Conservation (phyloP, 176 grass and related monocot species). For the Otatea glauca region DNA sequence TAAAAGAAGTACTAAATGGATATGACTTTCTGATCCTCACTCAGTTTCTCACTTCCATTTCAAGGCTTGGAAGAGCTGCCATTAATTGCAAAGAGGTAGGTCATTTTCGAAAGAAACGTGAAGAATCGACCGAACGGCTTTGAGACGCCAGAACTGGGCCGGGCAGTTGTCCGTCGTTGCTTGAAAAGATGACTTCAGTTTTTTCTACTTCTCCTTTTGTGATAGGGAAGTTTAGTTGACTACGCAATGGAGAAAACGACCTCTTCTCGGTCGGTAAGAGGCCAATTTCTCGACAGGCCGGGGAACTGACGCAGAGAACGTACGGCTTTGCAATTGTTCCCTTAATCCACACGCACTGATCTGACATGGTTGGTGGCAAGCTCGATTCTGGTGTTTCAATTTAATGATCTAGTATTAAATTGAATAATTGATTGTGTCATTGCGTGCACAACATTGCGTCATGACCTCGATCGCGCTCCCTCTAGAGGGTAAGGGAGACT, state of each 20-base stretch:
- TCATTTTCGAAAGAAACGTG: conserved; percentile 23
- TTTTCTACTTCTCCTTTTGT: no score
- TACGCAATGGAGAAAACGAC: not conserved
- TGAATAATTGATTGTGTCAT: not conserved
- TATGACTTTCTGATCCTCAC: not conserved
- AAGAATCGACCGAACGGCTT: not conserved
- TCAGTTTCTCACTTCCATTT: not conserved
- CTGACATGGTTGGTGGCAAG: not conserved
- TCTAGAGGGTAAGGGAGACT: not conserved
- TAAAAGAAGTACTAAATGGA: not conserved
- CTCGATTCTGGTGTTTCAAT: not conserved
- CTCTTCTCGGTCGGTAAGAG: not conserved
- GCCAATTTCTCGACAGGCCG: not conserved
- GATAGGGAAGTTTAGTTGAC: not conserved
- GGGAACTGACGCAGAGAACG: not conserved
- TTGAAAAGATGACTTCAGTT: not conserved
- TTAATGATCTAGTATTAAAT: no score
- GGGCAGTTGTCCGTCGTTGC: not conserved
- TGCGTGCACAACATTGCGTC: not conserved
- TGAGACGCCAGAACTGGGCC: conserved; percentile 19
- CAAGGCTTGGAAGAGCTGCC: not conserved
- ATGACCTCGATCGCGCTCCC: not conserved
- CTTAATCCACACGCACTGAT: not conserved
- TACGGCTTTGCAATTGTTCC: not conserved
- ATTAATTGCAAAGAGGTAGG: not conserved